Conservation (phyloP, 257 asterid species). For the Marsdenia floribunda region DNA sequence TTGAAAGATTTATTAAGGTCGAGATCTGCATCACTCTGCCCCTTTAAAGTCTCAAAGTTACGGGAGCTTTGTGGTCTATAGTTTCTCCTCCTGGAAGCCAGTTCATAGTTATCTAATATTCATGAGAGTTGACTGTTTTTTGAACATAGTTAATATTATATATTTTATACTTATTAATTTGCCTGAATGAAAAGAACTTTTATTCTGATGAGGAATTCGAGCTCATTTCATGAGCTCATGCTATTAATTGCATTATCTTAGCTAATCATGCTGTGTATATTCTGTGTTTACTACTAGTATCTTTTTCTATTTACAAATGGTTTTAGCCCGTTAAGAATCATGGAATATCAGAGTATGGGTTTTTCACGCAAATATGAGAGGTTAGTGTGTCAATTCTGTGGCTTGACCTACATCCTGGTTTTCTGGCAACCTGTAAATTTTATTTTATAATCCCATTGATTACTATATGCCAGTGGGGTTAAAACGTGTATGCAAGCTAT, state of each 20-base stretch:
- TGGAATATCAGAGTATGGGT: not conserved
- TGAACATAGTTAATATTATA: not conserved
- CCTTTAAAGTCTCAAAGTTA: not conserved
- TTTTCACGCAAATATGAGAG: not conserved
- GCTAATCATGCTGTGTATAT: not conserved
- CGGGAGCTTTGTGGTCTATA: conserved; percentile 2
- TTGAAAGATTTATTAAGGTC: not conserved
- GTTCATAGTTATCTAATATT: not conserved
- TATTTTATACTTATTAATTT: not conserved
- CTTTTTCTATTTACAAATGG: not conserved
- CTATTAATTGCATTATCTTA: not conserved
- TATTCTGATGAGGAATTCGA: not conserved
- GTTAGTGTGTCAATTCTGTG: not conserved
- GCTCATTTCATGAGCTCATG: not conserved
- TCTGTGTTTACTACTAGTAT: not conserved
- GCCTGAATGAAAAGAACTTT: not conserved
- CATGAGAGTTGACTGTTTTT: not conserved
- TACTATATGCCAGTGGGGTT: not conserved
- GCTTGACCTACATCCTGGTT: not conserved
- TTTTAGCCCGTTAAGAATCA: not conserved
- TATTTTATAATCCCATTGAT: too few relatives aligned
- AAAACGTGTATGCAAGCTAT: not conserved
- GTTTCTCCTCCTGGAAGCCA: not conserved
- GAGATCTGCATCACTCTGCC: not conserved
- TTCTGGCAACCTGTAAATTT: not conserved